Conservation (phyloP, 495 filamentous ascomycete species). For the Coniosporium apollinis region DNA sequence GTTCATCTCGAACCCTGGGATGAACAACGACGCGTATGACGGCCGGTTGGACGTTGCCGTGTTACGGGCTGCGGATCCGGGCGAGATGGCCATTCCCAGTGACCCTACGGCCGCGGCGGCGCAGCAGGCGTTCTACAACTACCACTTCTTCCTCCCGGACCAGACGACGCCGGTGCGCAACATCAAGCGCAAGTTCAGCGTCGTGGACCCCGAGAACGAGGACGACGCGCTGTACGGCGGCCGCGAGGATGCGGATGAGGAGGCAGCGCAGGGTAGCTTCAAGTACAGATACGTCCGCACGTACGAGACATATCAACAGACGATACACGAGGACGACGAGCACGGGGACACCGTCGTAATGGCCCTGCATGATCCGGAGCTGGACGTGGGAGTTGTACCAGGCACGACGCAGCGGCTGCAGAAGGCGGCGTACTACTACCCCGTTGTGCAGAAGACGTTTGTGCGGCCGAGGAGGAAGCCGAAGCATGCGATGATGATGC, state of each 20-base stretch:
- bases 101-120: slow-evolving; percentile 47
- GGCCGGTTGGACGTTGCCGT: slow-evolving; percentile 64
- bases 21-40: slow-evolving; percentile 45
- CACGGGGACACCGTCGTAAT: slow-evolving; percentile 40
- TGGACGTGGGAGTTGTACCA: slow-evolving; percentile 28
- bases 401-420: slow-evolving; percentile 24
- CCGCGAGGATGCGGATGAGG: slow-evolving; percentile 24
- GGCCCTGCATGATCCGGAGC: slow-evolving; percentile 47
- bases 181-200: slow-evolving; percentile 58
- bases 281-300: slow-evolving; percentile 58
- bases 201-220: slow-evolving; percentile 51
- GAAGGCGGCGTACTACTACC: slow-evolving; percentile 80
- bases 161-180: slow-evolving; percentile 35
- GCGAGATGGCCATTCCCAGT: slow-evolving; percentile 39
- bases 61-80: slow-evolving; percentile 38
- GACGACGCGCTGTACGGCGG: slow-evolving; percentile 49
- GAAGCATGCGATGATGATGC: slow-evolving; percentile 33
- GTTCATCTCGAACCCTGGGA: slow-evolving; percentile 66
- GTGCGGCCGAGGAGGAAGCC: slow-evolving; percentile 40
- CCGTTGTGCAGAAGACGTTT: slow-evolving; percentile 53
- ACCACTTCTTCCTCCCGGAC: slow-evolving; percentile 62
- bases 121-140: slow-evolving; percentile 50
- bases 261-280: slow-evolving; percentile 15
- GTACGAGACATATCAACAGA: slow-evolving; percentile 64
- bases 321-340: slow-evolving; percentile 35